Evolutionary conservation across 176 grass and related monocot species (phyloP).

Genomic region (Melocanna baccifera): DNA sequence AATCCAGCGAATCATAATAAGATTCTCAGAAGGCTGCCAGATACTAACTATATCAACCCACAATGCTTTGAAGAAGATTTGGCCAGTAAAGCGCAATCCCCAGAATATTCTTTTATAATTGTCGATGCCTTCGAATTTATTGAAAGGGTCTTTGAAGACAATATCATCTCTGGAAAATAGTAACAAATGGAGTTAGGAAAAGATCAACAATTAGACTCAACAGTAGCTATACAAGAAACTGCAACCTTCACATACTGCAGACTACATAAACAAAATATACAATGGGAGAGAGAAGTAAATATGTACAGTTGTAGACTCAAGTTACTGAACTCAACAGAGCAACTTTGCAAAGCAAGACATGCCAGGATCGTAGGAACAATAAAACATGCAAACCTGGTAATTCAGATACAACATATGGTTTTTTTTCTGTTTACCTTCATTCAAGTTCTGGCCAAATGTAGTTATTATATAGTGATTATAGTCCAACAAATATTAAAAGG

Average conservation of each 20-base stretch:
- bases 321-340: constrained; percentile 8
- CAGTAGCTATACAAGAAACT: neutral
- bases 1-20: constrained; percentile 98
- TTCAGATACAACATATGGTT: neutral
- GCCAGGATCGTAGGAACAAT: neutral
- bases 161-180: constrained; percentile 81
- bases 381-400: neutral
- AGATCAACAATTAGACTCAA: neutral
- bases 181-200: constrained; percentile 28
- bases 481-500: constrained; percentile 5
- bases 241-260: neutral
- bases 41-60: constrained; percentile 87
- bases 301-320: neutral
- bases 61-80: constrained; percentile 76
- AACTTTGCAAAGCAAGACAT: neutral
- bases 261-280: neutral
- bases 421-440: neutral
- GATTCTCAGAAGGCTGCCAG: constrained; percentile 89
- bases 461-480: constrained; percentile 9
- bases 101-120: constrained; percentile 90
- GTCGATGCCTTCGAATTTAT: constrained; percentile 71
- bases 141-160: constrained; percentile 86
- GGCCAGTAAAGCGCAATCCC: constrained; percentile 63
- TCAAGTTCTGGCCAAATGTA: neutral
- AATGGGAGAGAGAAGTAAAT: neutral